These are phyloP conservation scores for Epicoccum nigrum DNA, from an alignment of 2,329 filamentous ascomycete genomes.

Conservation along the genomic window DNA sequence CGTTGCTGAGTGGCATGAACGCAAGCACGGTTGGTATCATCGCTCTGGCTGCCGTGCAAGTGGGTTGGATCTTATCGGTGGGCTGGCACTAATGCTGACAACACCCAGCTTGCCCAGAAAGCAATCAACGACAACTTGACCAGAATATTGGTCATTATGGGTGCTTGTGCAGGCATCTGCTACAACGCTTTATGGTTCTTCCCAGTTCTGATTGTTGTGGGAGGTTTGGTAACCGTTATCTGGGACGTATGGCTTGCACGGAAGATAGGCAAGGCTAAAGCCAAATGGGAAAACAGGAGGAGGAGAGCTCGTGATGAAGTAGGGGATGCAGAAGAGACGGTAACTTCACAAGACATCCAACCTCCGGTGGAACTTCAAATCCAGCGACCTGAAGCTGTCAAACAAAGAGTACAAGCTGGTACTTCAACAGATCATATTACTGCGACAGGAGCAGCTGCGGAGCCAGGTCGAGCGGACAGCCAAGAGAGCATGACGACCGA, in stretches of 20 bases:
- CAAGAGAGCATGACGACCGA: slow-evolving; percentile 5
- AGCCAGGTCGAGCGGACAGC: slow-evolving; percentile 9
- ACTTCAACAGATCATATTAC: slow-evolving; percentile 27
- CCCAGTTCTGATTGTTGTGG: slow-evolving; percentile 65
- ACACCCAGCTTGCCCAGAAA: slow-evolving; percentile 65
- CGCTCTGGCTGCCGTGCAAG: slow-evolving; percentile 68
- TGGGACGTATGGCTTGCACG: slow-evolving; percentile 64
- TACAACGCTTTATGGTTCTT: slow-evolving; percentile 81
- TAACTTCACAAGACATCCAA: slow-evolving; percentile 18
- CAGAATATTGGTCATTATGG: slow-evolving; percentile 67
- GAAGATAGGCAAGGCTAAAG: slow-evolving; percentile 42
- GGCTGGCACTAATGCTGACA: not conserved
- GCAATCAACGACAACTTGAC: slow-evolving; percentile 70
- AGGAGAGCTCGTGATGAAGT: slow-evolving; percentile 24
- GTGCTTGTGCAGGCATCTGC: slow-evolving; percentile 68
- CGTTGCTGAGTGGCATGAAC: slow-evolving; percentile 73
- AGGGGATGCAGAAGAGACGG: slow-evolving; percentile 30
- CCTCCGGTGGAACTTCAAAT: slow-evolving; percentile 12
- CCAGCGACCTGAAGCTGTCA: slow-evolving; percentile 26
- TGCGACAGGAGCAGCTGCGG: slow-evolving; percentile 11
- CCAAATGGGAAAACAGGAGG: slow-evolving; percentile 26
- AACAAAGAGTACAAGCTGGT: slow-evolving; percentile 26
- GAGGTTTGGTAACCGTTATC: slow-evolving; percentile 59
- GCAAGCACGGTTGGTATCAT: slow-evolving; percentile 75
- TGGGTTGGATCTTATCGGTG: not conserved